Conservation (phyloP, 2,329 filamentous ascomycete species). For the Arachnopeziza araneosa region DNA sequence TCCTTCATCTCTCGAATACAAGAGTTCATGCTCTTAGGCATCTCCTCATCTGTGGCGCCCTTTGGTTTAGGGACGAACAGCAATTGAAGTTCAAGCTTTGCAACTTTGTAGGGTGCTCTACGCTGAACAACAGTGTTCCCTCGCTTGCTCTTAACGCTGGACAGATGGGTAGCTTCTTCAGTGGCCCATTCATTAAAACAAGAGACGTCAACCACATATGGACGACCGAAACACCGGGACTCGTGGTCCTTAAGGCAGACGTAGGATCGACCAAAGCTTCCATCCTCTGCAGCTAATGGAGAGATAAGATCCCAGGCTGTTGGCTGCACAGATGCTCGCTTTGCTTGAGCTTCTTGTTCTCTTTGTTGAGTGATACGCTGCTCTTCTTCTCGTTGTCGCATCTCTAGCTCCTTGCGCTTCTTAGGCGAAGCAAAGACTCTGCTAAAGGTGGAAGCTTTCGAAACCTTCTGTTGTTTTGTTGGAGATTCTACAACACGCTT, state of each 20-base stretch:
- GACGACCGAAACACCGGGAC: slow-evolving; percentile 78
- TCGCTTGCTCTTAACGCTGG: slow-evolving; percentile 92
- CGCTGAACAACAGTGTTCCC: slow-evolving; percentile 65
- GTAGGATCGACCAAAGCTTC: slow-evolving; percentile 90
- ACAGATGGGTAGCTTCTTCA: slow-evolving; percentile 72
- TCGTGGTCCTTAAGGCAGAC: slow-evolving; percentile 93
- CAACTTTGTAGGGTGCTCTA: slow-evolving; percentile 91
- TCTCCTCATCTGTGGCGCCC: slow-evolving; percentile 82
- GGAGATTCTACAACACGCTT: slow-evolving; percentile 49
- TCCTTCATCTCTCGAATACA: slow-evolving; percentile 91
- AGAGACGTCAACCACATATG: slow-evolving; percentile 80
- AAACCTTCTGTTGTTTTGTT: slow-evolving; percentile 55
- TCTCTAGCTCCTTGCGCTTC: slow-evolving; percentile 92
- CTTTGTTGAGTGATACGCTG: slow-evolving; percentile 60
- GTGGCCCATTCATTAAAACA: slow-evolving; percentile 99
- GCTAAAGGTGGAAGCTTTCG: slow-evolving; percentile 84
- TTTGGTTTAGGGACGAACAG: slow-evolving; percentile 92
- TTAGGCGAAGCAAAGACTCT: slow-evolving; percentile 90
- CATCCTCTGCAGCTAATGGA: slow-evolving; percentile 81
- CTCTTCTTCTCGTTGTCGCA: slow-evolving; percentile 76
- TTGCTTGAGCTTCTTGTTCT: slow-evolving; percentile 58
- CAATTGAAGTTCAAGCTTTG: slow-evolving; percentile 88
- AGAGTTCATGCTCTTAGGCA: slow-evolving; percentile 99
- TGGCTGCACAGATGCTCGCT: slow-evolving; percentile 56
- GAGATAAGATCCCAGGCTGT: slow-evolving; percentile 83